phyloP scores from a whole-genome alignment of 768 basidiomycete genomes.

The Serendipita sp. region DNA sequence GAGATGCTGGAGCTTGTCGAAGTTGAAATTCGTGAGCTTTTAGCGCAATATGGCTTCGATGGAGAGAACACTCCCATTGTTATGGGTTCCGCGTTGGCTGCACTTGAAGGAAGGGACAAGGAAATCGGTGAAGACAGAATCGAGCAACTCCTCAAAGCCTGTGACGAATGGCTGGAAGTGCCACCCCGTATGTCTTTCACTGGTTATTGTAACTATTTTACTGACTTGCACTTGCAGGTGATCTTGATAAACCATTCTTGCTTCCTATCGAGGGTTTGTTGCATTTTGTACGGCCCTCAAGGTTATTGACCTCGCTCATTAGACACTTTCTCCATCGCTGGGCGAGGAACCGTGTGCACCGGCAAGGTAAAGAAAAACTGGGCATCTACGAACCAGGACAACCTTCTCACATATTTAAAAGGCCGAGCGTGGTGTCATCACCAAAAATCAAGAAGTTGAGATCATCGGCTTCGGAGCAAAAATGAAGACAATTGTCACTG shows the following conservation, averaged over 20 bases:
- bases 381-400: neutral
- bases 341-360: slow-evolving; percentile 94
- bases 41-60: slow-evolving; percentile 84
- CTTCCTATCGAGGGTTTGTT: slow-evolving; percentile 71
- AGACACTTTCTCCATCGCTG: slow-evolving; percentile 94
- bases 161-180: slow-evolving; percentile 89
- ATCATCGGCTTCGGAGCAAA: slow-evolving; percentile 64
- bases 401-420: slow-evolving; percentile 16
- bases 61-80: slow-evolving; percentile 97
- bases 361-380: slow-evolving; percentile 47
- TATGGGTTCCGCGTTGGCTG: slow-evolving; percentile 93
- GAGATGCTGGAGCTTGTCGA: slow-evolving; percentile 99
- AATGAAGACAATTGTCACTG: slow-evolving; percentile 87
- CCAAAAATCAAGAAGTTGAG: slow-evolving; percentile 88
- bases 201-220: neutral
- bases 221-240: slow-evolving; percentile 34
- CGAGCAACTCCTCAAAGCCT: slow-evolving; percentile 62
- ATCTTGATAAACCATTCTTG: slow-evolving; percentile 95
- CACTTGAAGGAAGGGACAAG: slow-evolving; percentile 71
- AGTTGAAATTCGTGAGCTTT: slow-evolving; percentile 98
- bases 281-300: neutral
- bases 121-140: slow-evolving; percentile 73
- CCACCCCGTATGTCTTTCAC: slow-evolving; percentile 51
- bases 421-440: slow-evolving; percentile 83
- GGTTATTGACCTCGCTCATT: neutral